Evolutionary conservation across 495 filamentous ascomycete genomes (phyloP).

Genomic region (Polyplosphaeria fusca): DNA sequence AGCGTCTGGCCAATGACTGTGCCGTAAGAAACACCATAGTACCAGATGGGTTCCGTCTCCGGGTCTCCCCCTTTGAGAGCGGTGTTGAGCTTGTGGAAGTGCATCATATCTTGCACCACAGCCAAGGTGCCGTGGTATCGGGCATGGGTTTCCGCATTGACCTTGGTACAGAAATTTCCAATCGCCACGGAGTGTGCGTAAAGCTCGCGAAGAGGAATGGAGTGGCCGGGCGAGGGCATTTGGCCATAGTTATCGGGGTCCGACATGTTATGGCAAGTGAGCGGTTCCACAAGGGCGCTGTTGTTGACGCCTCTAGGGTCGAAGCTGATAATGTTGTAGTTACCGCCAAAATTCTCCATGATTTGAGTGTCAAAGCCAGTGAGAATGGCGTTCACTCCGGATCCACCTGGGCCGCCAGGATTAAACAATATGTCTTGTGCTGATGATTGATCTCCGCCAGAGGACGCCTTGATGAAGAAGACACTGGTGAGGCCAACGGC

Average conservation of each 20-base stretch:
- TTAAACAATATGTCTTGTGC: constrained; percentile 36
- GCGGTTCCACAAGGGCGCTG: too few relatives aligned
- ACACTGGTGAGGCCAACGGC: constrained; percentile 27
- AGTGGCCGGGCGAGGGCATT: too few relatives aligned
- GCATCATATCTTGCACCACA: constrained; percentile 50
- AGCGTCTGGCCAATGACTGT: constrained; percentile 43
- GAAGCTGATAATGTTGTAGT: constrained; percentile 55
- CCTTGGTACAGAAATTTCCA: background rate
- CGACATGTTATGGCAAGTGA: too few relatives aligned
- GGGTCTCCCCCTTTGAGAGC: constrained; percentile 34
- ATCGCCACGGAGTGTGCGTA: background rate
- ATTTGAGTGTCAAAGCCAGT: constrained; percentile 32
- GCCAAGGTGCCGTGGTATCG: constrained; percentile 48
- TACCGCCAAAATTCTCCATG: background rate
- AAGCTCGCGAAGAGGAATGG: background rate
- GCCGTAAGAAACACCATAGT: constrained; percentile 37
- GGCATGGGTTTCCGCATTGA: constrained; percentile 34
- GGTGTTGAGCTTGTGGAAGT: constrained; percentile 48
- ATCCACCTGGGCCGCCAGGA: constrained; percentile 48
- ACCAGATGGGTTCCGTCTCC: constrained; percentile 32
- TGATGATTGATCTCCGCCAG: constrained; percentile 33
- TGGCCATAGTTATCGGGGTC: too few relatives aligned
- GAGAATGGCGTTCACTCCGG: constrained; percentile 41
- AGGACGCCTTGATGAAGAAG: constrained; percentile 33
- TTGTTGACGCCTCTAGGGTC: constrained; percentile 47